phyloP scores from a whole-genome alignment of 2,329 filamentous ascomycete species.

The Tolypocladium inflatum region DNA sequence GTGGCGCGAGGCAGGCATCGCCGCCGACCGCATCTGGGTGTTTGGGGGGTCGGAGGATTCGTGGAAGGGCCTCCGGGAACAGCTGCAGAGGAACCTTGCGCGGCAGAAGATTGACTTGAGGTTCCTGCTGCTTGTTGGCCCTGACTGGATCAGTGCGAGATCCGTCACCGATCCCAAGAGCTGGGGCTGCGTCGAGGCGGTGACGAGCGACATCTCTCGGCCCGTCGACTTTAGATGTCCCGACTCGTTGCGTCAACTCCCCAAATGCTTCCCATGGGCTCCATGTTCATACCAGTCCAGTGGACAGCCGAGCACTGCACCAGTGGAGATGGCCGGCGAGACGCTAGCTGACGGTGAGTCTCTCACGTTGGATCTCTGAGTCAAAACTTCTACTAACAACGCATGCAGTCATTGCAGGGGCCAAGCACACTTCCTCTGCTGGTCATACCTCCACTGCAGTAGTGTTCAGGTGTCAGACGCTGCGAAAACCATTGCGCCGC shows the following conservation, averaged over 20 bases:
- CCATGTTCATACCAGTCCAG: neutral
- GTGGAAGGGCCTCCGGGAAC: conserved; percentile 8
- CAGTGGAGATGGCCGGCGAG: neutral
- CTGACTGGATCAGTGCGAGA: conserved; percentile 10
- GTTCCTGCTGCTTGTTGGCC: conserved; percentile 14
- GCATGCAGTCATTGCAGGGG: neutral
- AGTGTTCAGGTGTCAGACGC: conserved; percentile 7
- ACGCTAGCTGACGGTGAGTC: neutral
- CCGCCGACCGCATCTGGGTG: conserved; percentile 14
- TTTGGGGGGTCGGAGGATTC: conserved; percentile 8
- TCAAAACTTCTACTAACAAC: too few relatives aligned
- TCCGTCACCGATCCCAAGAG: conserved; percentile 5
- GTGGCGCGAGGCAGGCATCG: conserved; percentile 10
- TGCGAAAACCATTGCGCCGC: conserved; percentile 7
- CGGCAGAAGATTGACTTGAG: conserved; percentile 8
- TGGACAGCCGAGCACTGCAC: too few relatives aligned
- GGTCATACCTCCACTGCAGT: neutral
- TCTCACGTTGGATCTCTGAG: too few relatives aligned
- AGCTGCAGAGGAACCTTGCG: conserved; percentile 3
- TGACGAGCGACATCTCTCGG: conserved; percentile 15
- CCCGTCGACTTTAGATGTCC: conserved; percentile 15
- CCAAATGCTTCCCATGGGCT: conserved; percentile 9
- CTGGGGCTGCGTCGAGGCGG: conserved; percentile 13
- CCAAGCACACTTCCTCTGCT: neutral
- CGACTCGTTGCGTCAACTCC: conserved; percentile 12